A percentile compares a stretch with the other conserved stretches of the same genome.
These are phyloP conservation scores for Pseudogymnoascus sp. DNA, from an alignment of 2,329 filamentous ascomycete species.

Conservation along the genomic window DNA sequence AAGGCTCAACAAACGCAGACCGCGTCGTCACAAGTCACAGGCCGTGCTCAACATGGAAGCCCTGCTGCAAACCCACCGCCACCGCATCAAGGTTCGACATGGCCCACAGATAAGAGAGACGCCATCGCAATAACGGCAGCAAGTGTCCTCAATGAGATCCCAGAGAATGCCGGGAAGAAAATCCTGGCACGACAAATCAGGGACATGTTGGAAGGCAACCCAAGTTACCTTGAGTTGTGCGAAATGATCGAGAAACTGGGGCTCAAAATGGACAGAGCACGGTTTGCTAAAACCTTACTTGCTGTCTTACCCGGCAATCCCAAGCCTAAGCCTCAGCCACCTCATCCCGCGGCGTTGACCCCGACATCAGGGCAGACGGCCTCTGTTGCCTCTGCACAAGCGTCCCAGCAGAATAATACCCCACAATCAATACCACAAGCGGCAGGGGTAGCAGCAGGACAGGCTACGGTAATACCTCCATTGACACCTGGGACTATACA, in stretches of 20 bases:
- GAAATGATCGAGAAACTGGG: constrained; percentile 13
- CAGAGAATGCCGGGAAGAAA: constrained; percentile 10
- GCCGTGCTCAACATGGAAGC: background rate
- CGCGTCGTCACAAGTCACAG: background rate
- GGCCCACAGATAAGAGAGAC: constrained; percentile 9
- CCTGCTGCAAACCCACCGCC: background rate
- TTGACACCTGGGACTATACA: background rate
- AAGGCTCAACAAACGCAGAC: background rate
- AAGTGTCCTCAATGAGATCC: constrained; percentile 9
- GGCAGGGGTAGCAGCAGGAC: background rate
- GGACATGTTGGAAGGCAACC: constrained; percentile 10
- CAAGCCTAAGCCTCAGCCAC: background rate
- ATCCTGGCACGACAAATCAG: constrained; percentile 9
- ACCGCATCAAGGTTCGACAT: background rate
- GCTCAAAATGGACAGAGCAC: constrained; percentile 11
- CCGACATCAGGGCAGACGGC: background rate
- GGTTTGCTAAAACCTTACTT: constrained; percentile 11
- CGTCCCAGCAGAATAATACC: background rate
- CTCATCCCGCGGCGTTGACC: background rate
- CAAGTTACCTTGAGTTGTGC: constrained; percentile 13
- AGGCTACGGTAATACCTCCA: background rate
- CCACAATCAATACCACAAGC: background rate
- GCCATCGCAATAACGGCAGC: constrained; percentile 4
- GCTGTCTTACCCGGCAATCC: background rate
- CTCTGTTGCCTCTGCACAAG: background rate